phyloP scores from a whole-genome alignment of 192 early-diverging fungal species.

The Entomortierella beljakovae region DNA sequence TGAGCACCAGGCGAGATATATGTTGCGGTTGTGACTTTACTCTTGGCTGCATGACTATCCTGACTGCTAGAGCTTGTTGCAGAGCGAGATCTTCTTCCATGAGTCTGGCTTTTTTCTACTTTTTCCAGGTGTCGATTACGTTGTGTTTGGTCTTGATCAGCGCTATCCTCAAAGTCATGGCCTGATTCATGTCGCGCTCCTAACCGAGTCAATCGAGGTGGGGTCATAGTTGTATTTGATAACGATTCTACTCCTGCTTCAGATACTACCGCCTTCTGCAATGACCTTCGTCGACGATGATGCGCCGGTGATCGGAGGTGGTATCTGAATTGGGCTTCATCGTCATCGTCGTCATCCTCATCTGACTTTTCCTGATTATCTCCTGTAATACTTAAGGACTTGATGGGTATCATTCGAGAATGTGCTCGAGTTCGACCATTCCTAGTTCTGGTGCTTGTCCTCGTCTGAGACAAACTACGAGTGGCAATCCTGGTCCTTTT shows the following conservation, averaged over 20 bases:
- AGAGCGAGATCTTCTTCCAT: conserved; percentile 46
- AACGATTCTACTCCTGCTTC: neutral
- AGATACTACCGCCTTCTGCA: conserved; percentile 6
- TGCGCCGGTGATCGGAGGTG: conserved; percentile 35
- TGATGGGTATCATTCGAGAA: conserved; percentile 24
- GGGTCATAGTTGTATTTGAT: conserved; percentile 1
- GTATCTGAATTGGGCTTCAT: conserved; percentile 23
- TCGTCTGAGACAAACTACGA: conserved; percentile 35
- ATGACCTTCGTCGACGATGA: conserved; percentile 29
- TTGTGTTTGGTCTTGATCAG: conserved; percentile 22
- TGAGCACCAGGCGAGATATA: conserved; percentile 26
- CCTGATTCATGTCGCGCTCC: conserved; percentile 52
- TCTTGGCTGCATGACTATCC: conserved; percentile 32
- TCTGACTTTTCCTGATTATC: conserved; percentile 31
- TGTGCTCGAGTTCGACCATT: conserved; percentile 31
- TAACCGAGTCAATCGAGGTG: conserved; percentile 46
- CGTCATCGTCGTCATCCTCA: conserved; percentile 47
- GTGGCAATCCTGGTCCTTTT: conserved; percentile 35
- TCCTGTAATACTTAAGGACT: conserved; percentile 22
- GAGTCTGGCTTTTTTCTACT: neutral
- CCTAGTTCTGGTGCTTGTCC: conserved; percentile 15
- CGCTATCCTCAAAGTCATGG: conserved; percentile 38
- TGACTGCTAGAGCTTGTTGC: conserved; percentile 47
- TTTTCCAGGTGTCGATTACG: conserved; percentile 20
- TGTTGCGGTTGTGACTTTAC: neutral